Percentiles rank a stretch among this genome's conserved stretches.
Conservation (phyloP, 129 eudicot species). For the Glebionis coronaria region DNA sequence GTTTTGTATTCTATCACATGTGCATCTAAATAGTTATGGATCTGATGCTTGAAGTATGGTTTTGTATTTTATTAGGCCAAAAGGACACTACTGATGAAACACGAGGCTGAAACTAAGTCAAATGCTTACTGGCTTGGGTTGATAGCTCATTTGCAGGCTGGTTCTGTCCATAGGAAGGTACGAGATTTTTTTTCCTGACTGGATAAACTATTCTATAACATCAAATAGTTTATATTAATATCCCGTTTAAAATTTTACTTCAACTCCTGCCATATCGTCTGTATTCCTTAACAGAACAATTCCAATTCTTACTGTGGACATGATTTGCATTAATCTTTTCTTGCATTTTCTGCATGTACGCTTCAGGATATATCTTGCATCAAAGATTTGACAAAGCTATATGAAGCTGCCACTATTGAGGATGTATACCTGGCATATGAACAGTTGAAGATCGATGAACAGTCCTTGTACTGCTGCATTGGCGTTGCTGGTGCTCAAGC, state of each 20-base stretch:
- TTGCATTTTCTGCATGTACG: background rate
- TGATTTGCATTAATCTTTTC: background rate
- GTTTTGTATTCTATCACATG: slow-evolving; percentile 13
- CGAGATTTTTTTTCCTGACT: background rate
- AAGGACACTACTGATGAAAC: slow-evolving; percentile 89
- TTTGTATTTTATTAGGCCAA: slow-evolving; percentile 57
- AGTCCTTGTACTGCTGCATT: slow-evolving; percentile 79
- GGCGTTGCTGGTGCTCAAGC: slow-evolving; percentile 92
- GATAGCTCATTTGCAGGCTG: slow-evolving; percentile 89
- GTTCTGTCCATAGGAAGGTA: slow-evolving; percentile 96
- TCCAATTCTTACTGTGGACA: background rate
- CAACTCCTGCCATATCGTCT: background rate
- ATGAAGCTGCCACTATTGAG: slow-evolving; percentile 80
- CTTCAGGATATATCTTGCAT: slow-evolving; percentile 89
- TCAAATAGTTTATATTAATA: background rate
- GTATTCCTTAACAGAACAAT: background rate
- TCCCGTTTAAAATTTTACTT: background rate
- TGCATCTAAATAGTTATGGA: slow-evolving; percentile 12
- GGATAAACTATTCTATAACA: slow-evolving; percentile 6
- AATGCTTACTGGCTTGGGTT: slow-evolving; percentile 98
- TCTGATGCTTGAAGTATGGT: slow-evolving; percentile 1
- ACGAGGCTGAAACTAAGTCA: slow-evolving; percentile 95
- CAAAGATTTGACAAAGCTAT: slow-evolving; percentile 70
- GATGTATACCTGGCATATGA: slow-evolving; percentile 87
- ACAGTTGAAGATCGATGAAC: slow-evolving; percentile 83